Evolutionary conservation across 2,329 filamentous ascomycete species (phyloP).

Genomic region (Xenoacremonium recifei): DNA sequence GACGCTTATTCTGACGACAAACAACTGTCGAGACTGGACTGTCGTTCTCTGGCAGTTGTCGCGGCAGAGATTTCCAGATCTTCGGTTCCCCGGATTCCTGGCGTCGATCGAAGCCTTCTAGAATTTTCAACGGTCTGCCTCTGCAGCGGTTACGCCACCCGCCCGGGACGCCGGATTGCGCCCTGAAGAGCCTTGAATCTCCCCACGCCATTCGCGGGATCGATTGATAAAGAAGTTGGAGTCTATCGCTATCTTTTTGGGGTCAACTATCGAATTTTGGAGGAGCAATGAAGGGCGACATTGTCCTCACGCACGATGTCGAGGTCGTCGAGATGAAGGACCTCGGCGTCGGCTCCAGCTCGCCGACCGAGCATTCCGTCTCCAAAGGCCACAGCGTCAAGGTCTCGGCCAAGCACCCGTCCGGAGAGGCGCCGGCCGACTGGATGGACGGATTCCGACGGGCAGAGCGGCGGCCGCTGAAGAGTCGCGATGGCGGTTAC

Average conservation of each 20-base stretch:
- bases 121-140: too few species aligned
- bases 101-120: too few species aligned
- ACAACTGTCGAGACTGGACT: too few species aligned
- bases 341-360: slow-evolving; percentile 1
- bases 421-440: slow-evolving; percentile 1
- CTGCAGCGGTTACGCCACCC: not conserved
- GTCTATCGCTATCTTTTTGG: not conserved
- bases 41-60: too few species aligned
- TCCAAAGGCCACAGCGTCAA: slow-evolving; percentile 4
- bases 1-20: too few species aligned
- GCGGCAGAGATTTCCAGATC: too few species aligned
- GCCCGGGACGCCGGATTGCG: too few species aligned
- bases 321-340: slow-evolving; percentile 17
- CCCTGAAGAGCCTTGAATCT: too few species aligned
- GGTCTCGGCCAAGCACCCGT: slow-evolving; percentile 7
- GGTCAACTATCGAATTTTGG: not conserved
- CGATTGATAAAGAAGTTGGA: too few species aligned
- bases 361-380: not conserved
- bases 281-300: slow-evolving; percentile 15
- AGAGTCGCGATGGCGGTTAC: slow-evolving; percentile 21
- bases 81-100: too few species aligned
- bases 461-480: slow-evolving; percentile 13
- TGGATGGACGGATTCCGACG: slow-evolving; percentile 15
- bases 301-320: slow-evolving; percentile 17
- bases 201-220: too few species aligned